phyloP scores from a whole-genome alignment of 192 early-diverging fungal genomes.

The Borealophlyctis nickersoniae region DNA sequence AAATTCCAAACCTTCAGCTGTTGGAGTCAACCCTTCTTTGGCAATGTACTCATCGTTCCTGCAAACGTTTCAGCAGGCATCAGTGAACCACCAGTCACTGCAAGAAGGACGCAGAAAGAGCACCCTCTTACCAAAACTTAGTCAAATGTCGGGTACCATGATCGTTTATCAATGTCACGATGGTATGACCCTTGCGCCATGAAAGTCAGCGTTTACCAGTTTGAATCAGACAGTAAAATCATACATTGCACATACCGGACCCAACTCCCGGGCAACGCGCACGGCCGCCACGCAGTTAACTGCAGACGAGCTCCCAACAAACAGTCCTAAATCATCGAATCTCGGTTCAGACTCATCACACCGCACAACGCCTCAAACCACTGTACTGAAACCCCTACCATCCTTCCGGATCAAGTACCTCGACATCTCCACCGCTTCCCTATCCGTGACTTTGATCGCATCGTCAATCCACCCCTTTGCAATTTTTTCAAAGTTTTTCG shows the following conservation, averaged over 20 bases:
- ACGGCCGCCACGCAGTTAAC: conserved; percentile 91
- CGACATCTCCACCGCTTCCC: conserved; percentile 87
- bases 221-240: neutral
- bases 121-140: conserved; percentile 76
- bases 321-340: conserved; percentile 55
- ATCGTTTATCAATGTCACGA: conserved; percentile 91
- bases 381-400: conserved; percentile 36
- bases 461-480: conserved; percentile 64
- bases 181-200: conserved; percentile 63
- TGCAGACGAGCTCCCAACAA: conserved; percentile 85
- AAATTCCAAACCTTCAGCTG: conserved; percentile 25
- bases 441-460: conserved; percentile 79
- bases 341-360: neutral
- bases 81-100: too few species aligned
- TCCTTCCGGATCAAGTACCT: conserved; percentile 77
- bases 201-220: conserved; percentile 5
- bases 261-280: conserved; percentile 68
- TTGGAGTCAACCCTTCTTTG: conserved; percentile 10
- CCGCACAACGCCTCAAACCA: neutral
- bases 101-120: neutral
- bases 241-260: conserved; percentile 48
- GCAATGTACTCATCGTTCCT: conserved; percentile 24
- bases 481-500: conserved; percentile 73
- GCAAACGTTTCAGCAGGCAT: too few species aligned
- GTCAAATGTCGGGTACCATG: conserved; percentile 88